Percentiles rank a stretch among this genome's conserved stretches.
Evolutionary conservation across 345 rosid species (phyloP).

Genomic region (Melaleuca alternifolia): DNA sequence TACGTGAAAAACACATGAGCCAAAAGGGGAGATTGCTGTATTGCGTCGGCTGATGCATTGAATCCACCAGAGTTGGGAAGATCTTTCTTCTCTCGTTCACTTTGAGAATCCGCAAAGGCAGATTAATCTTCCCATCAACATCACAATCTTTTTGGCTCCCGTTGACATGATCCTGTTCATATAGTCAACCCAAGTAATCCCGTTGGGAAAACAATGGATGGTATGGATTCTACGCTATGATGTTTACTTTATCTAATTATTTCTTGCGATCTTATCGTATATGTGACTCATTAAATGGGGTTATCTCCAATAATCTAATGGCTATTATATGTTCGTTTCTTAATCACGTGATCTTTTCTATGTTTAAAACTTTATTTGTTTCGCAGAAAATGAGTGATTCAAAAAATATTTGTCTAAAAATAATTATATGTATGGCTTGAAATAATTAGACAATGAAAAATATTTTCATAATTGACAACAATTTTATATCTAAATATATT

Average conservation of each 20-base stretch:
- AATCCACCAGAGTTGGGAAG: neutral
- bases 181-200: neutral
- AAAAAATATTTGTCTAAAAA: no score
- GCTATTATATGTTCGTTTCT: neutral
- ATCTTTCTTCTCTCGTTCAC: neutral
- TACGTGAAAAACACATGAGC: neutral
- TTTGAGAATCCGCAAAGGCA: neutral
- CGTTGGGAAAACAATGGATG: neutral
- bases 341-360: neutral
- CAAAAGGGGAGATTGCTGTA: neutral
- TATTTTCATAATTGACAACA: no score
- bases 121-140: neutral
- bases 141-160: neutral
- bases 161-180: neutral
- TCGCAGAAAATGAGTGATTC: no score
- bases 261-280: neutral
- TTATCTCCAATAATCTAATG: neutral
- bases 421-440: no score
- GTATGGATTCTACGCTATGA: neutral
- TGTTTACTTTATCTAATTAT: neutral
- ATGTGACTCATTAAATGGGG: neutral
- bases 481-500: no score
- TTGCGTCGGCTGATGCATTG: neutral
- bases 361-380: neutral
- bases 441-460: no score